Percentiles rank a stretch among this genome's conserved stretches.
These are phyloP conservation scores for Psophocarpus tetragonolobus DNA, from an alignment of 306 rosid species.

Conservation along the genomic window DNA sequence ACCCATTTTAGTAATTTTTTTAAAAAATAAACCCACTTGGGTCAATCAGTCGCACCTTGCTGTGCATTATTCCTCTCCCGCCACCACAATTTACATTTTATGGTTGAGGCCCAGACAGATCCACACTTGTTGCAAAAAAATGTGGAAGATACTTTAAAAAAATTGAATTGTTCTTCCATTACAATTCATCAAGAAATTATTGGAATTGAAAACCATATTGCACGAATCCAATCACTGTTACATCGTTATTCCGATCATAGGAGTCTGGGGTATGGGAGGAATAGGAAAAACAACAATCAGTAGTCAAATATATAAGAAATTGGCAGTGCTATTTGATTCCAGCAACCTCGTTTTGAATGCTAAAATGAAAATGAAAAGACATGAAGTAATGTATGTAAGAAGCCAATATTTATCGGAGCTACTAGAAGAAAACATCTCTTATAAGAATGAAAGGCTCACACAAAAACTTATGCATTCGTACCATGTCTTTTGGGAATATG, in stretches of 20 bases:
- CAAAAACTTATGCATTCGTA: no score
- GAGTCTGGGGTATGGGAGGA: slow-evolving; percentile 39
- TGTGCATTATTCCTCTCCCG: no score
- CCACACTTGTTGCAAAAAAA: not conserved
- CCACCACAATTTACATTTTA: no score
- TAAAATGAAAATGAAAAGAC: not conserved
- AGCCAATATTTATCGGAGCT: not conserved
- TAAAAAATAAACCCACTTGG: no score
- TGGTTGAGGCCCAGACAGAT: not conserved
- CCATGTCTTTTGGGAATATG: no score
- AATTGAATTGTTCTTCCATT: not conserved
- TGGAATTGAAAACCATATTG: slow-evolving; percentile 25
- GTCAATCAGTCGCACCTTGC: no score
- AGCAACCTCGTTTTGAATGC: not conserved
- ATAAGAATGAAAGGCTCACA: not conserved
- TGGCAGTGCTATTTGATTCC: not conserved
- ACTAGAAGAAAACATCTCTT: not conserved
- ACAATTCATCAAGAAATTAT: not conserved
- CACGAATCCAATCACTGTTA: not conserved
- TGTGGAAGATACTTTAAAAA: not conserved
- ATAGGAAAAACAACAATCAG: slow-evolving; percentile 33
- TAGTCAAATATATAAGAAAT: not conserved
- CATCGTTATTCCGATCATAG: slow-evolving; percentile 14
- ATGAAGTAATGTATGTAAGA: not conserved
- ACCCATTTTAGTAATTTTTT: no score